Conservation (phyloP, 2,329 filamentous ascomycete species). For the Verticillium tricorpus region DNA sequence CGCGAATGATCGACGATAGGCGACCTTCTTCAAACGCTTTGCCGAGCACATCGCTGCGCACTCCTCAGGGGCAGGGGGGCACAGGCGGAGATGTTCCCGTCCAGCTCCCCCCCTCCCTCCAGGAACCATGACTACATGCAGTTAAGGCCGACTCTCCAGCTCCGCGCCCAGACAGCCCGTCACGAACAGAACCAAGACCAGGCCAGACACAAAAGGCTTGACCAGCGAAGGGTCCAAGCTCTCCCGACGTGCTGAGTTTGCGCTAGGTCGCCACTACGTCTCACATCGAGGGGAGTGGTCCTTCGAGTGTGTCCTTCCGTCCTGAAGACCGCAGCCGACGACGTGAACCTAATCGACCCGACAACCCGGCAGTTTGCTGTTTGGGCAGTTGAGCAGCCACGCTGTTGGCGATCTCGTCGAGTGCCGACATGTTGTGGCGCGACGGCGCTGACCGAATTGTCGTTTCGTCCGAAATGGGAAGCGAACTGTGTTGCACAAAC, state of each 20-base stretch:
- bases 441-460: not conserved
- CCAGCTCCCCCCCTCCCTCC: not conserved
- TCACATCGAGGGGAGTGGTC: not conserved
- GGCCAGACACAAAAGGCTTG: not conserved
- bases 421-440: not conserved
- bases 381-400: not conserved
- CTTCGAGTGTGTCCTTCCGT: not conserved
- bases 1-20: not conserved
- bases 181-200: not conserved
- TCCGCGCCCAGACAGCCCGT: not conserved
- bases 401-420: not conserved
- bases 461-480: not conserved
- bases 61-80: not conserved
- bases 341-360: not conserved
- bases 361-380: not conserved
- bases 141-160: not conserved
- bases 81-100: not conserved
- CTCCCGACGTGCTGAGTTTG: not conserved
- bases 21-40: not conserved
- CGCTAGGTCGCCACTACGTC: not conserved
- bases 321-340: not conserved
- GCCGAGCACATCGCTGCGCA: not conserved
- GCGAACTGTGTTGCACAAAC: not conserved
- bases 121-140: not conserved
- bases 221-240: not conserved